A percentile compares a stretch with the other conserved stretches of the same genome.
Conservation (phyloP, 148 eudicot species). For the Beta vulgaris region DNA sequence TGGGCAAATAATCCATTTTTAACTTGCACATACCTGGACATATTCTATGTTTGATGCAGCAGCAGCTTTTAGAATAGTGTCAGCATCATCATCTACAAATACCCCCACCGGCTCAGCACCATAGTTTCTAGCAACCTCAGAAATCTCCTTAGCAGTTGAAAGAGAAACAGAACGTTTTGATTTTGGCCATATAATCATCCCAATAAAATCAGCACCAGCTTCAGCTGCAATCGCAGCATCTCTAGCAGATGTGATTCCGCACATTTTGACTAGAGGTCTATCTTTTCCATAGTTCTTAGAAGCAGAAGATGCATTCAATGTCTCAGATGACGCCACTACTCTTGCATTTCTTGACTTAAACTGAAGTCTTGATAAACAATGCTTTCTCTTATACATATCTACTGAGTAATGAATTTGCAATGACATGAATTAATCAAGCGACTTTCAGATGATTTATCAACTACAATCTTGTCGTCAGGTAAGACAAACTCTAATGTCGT, state of each 20-base stretch:
- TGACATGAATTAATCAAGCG: too few species aligned
- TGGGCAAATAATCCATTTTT: neutral
- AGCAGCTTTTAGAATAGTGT: constrained; percentile 66
- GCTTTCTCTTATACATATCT: too few species aligned
- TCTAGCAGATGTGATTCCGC: constrained; percentile 86
- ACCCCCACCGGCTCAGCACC: constrained; percentile 95
- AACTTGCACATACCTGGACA: constrained; percentile 40
- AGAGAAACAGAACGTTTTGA: constrained; percentile 85
- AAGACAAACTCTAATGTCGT: too few species aligned
- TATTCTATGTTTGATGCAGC: constrained; percentile 68
- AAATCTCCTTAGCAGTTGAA: constrained; percentile 81
- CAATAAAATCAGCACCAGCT: constrained; percentile 92
- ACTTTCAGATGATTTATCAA: neutral
- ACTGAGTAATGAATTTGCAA: too few species aligned
- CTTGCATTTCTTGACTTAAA: constrained; percentile 26
- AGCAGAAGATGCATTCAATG: constrained; percentile 25
- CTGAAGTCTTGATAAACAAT: constrained; percentile 18
- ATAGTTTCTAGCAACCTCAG: constrained; percentile 64
- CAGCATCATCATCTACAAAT: constrained; percentile 84
- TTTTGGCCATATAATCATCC: constrained; percentile 95
- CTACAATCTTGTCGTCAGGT: too few species aligned
- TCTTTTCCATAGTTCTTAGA: constrained; percentile 29
- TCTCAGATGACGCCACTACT: constrained; percentile 26
- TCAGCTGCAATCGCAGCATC: constrained; percentile 95
- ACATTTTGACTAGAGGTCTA: constrained; percentile 80